A percentile compares a stretch with the other conserved stretches of the same genome.
phyloP scores from a whole-genome alignment of 345 rosid genomes.

The Melastoma malabathricum region DNA sequence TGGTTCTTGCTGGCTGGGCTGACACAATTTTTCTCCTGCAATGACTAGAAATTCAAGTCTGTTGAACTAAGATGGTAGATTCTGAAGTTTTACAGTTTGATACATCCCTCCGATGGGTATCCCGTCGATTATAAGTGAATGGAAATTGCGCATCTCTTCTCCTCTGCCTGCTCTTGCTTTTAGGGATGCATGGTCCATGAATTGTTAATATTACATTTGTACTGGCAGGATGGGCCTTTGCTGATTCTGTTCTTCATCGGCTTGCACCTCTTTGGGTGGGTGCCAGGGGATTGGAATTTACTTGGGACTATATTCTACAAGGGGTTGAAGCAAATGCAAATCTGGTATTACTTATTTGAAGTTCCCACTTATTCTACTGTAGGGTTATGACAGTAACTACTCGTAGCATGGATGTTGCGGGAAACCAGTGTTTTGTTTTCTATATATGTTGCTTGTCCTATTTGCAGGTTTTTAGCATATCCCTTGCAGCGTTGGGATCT shows the following conservation, averaged over 20 bases:
- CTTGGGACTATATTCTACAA: constrained; percentile 84
- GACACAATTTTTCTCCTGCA: too few relatives aligned
- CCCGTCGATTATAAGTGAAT: too few relatives aligned
- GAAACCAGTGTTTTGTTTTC: neutral
- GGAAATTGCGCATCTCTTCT: neutral
- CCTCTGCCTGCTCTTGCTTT: neutral
- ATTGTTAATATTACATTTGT: constrained; percentile 2
- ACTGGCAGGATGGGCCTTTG: constrained; percentile 89
- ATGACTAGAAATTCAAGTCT: too few relatives aligned
- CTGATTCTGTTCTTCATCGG: constrained; percentile 88
- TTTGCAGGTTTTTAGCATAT: constrained; percentile 69
- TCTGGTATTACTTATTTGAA: constrained; percentile 33
- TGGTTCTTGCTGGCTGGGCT: too few relatives aligned
- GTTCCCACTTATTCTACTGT: neutral
- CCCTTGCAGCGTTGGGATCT: constrained; percentile 91
- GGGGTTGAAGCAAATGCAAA: constrained; percentile 98
- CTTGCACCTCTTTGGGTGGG: constrained; percentile 97
- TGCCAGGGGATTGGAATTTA: constrained; percentile 88
- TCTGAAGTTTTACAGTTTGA: too few relatives aligned
- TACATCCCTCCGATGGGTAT: too few relatives aligned
- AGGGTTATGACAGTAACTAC: neutral
- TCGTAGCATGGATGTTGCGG: too few relatives aligned
- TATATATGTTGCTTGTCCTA: constrained; percentile 5
- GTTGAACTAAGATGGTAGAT: too few relatives aligned
- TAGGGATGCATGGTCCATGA: neutral